Evolutionary conservation across 2,329 filamentous ascomycete genomes (phyloP), one percentile per base, ranked within the genome.

Genomic region (Aciculosporium take): DNA sequence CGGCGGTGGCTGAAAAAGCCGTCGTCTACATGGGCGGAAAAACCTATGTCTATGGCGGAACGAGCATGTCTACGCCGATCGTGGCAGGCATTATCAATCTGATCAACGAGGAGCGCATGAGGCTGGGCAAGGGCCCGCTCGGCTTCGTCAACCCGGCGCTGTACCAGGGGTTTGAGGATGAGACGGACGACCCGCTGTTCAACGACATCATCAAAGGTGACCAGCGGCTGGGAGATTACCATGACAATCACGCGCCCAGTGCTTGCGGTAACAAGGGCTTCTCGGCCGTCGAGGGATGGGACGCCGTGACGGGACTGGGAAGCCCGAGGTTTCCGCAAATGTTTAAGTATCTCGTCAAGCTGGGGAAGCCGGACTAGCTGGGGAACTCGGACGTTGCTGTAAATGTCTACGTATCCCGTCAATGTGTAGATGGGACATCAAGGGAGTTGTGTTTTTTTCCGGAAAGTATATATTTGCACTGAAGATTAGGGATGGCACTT

Each of bases 21-120:
- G 57, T 63, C 35, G 54, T 69, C 6, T 64, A 65, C 1, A 52
- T 67, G 25, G 53, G 67, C 37, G 66, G 66, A 17, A 50, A 52
- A 5, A 66, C 66, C 41, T 48, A 50, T 0, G 55, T 66, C 23
- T 61, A 67, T 0, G 70, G 61, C 38, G 72, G 71, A 12, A 76
- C 73, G 0, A 70, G 65, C 37, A 57, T 55, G 27, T 53, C 57
- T 5, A 56, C 56, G 4, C 60, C 60, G 2, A 51, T 57, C 12
- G 56, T 61, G n/a, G 58, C 50, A 5, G 49, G 50, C 28, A 57
- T 65, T 40, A 46, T 62, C 32, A 55, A 49, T n/a, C 46, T 58
- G 35, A 51, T 58, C 6, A 59, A 59, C 21, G 55, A 52, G 31
- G 52, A 54, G 46, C 48, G 55, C 8, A 33, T 59, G 34, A 42